Evolutionary conservation across 768 basidiomycete species (phyloP).

Genomic region (Pisolithus sp.): DNA sequence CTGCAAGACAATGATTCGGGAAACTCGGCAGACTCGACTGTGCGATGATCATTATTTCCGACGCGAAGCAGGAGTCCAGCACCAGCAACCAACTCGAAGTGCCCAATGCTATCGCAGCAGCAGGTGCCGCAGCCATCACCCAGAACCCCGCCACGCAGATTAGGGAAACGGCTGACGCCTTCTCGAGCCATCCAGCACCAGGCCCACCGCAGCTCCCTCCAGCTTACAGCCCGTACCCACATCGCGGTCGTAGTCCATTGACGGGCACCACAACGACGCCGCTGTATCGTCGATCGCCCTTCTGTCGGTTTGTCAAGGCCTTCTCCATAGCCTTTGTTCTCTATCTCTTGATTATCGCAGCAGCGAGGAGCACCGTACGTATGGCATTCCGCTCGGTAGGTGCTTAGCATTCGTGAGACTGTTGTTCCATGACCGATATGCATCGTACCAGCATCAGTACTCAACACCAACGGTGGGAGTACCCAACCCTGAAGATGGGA

Average conservation of each 20-base stretch:
- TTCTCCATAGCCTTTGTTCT: constrained; percentile 7
- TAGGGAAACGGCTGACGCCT: not conserved
- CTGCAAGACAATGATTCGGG: not conserved
- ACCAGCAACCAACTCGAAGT: not conserved
- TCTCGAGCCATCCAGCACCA: not conserved
- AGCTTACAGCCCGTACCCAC: not conserved
- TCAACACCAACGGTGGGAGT: not conserved
- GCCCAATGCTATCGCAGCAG: not conserved
- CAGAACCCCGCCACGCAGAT: not conserved
- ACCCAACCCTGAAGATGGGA: constrained; percentile 13
- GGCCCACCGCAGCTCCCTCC: not conserved
- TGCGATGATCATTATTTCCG: not conserved
- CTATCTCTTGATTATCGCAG: constrained; percentile 5
- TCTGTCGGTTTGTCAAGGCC: constrained; percentile 10
- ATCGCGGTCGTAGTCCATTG: not conserved
- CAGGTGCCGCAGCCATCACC: not conserved
- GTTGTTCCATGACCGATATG: not conserved
- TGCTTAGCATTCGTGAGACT: not conserved
- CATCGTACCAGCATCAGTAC: not conserved
- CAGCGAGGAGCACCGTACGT: not conserved
- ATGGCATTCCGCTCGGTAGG: constrained; percentile 5
- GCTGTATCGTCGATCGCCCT: constrained; percentile 1
- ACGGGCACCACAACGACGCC: not conserved
- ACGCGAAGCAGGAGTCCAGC: not conserved
- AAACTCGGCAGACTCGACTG: not conserved